Percentiles rank a stretch among this genome's conserved stretches.
These are phyloP conservation scores for Penicillium herquei DNA, from an alignment of 495 filamentous ascomycete species.

Conservation along the genomic window DNA sequence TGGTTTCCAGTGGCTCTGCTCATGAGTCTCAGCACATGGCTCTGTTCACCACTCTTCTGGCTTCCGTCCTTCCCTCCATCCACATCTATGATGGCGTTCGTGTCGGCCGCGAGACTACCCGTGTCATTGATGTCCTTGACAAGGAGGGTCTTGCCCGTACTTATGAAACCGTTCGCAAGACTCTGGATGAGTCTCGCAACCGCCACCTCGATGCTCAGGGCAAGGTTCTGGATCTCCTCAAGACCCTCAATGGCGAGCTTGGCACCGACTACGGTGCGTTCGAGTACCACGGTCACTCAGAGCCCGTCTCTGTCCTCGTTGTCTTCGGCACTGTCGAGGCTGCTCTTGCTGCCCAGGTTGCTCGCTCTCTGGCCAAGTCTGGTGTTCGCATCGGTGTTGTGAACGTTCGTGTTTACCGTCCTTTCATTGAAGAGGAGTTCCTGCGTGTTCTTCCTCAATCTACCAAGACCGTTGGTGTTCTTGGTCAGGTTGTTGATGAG, in stretches of 20 bases:
- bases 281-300: constrained; percentile 86
- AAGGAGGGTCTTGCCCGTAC: constrained; percentile 64
- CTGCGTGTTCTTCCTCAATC: constrained; percentile 73
- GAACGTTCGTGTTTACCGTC: constrained; percentile 89
- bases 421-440: constrained; percentile 93
- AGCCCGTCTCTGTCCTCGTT: constrained; percentile 77
- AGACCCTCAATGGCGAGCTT: constrained; percentile 85
- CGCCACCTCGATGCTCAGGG: constrained; percentile 72
- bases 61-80: constrained; percentile 75
- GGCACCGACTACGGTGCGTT: constrained; percentile 90
- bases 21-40: constrained; percentile 97
- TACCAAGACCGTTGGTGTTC: constrained; percentile 66
- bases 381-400: constrained; percentile 80
- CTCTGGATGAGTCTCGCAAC: constrained; percentile 57
- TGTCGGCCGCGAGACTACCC: constrained; percentile 79
- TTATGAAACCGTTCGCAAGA: constrained; percentile 66
- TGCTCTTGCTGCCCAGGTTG: constrained; percentile 79
- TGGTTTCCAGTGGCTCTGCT: constrained; percentile 79
- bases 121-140: constrained; percentile 81
- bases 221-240: constrained; percentile 70
- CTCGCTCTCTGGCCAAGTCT: constrained; percentile 64
- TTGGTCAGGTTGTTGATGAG: constrained; percentile 60
- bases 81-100: constrained; percentile 92
- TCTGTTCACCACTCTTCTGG: constrained; percentile 79
- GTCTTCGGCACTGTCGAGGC: constrained; percentile 91